A percentile compares a stretch with the other conserved stretches of the same genome.
These are phyloP conservation scores for Corynascus novoguineensis DNA, from an alignment of 495 filamentous ascomycete species.

Conservation along the genomic window DNA sequence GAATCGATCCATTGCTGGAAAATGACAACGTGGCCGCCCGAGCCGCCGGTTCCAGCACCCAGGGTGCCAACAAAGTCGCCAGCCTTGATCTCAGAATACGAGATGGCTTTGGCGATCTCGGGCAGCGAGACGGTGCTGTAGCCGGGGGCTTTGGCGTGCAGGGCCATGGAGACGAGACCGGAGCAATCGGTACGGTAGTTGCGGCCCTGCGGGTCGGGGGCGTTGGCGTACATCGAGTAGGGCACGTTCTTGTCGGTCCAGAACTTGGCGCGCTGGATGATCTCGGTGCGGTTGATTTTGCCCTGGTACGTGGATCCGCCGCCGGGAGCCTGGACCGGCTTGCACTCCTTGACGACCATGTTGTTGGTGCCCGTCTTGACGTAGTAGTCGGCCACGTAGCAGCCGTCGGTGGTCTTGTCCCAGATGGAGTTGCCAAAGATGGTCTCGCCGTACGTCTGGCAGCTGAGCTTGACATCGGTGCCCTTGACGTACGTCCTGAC, in stretches of 20 bases:
- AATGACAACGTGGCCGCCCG: constrained; percentile 5
- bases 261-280: constrained; percentile 12
- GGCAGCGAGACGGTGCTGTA: constrained; percentile 13
- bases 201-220: constrained; percentile 10
- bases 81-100: constrained; percentile 1
- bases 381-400: constrained; percentile 29
- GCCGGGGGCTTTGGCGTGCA: constrained; percentile 11
- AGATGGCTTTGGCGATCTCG: background rate
- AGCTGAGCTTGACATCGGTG: constrained; percentile 20
- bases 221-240: constrained; percentile 5
- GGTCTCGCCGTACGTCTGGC: constrained; percentile 21
- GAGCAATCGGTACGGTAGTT: constrained; percentile 17
- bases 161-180: constrained; percentile 15
- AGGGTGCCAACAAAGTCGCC: constrained; percentile 16
- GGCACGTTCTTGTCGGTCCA: constrained; percentile 6
- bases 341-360: constrained; percentile 17
- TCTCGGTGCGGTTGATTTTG: constrained; percentile 10
- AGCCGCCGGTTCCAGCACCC: constrained; percentile 11
- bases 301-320: constrained; percentile 10
- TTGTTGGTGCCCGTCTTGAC: constrained; percentile 22
- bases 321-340: background rate
- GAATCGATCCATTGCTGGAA: constrained; percentile 10
- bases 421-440: constrained; percentile 24
- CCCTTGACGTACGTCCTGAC: constrained; percentile 17
- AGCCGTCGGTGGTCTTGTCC: constrained; percentile 28